A percentile compares a stretch with the other conserved stretches of the same genome.
Evolutionary conservation across 768 basidiomycete genomes (phyloP).

Genomic region (Pleurotus eryngii): DNA sequence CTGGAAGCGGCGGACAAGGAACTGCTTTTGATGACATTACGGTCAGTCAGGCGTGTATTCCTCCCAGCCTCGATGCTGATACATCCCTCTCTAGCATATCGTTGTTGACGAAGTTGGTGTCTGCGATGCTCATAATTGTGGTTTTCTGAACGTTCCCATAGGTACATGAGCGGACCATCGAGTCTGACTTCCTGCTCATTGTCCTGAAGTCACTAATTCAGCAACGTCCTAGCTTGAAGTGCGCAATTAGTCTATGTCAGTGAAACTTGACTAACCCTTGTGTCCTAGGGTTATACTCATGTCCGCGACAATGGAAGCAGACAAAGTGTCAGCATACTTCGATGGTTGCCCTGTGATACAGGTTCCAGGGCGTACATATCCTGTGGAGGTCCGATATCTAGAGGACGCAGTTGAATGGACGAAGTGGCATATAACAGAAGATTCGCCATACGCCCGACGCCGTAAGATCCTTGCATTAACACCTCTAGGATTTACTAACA

Average conservation of each 20-base stretch:
- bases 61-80: neutral
- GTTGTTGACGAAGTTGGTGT: constrained; percentile 84
- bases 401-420: constrained; percentile 90
- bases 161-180: constrained; percentile 96
- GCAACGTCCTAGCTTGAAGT: constrained; percentile 84
- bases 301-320: constrained; percentile 94
- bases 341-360: constrained; percentile 81
- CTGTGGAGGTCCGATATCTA: constrained; percentile 79
- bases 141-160: constrained; percentile 22
- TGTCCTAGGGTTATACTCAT: constrained; percentile 79
- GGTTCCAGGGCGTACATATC: constrained; percentile 93
- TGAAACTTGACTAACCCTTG: constrained; percentile 4
- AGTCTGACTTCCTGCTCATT: constrained; percentile 95
- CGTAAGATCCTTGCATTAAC: constrained; percentile 36
- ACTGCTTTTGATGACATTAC: constrained; percentile 92
- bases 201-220: constrained; percentile 82
- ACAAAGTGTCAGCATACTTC: constrained; percentile 86
- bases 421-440: constrained; percentile 74
- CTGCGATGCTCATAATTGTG: neutral
- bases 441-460: constrained; percentile 76
- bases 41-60: constrained; percentile 37
- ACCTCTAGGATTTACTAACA: constrained; percentile 3
- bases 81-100: constrained; percentile 59
- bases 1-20: constrained; percentile 64
- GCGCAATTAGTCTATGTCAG: neutral